Conservation (phyloP, 495 filamentous ascomycete species). For the Penicillium crystallinum region DNA sequence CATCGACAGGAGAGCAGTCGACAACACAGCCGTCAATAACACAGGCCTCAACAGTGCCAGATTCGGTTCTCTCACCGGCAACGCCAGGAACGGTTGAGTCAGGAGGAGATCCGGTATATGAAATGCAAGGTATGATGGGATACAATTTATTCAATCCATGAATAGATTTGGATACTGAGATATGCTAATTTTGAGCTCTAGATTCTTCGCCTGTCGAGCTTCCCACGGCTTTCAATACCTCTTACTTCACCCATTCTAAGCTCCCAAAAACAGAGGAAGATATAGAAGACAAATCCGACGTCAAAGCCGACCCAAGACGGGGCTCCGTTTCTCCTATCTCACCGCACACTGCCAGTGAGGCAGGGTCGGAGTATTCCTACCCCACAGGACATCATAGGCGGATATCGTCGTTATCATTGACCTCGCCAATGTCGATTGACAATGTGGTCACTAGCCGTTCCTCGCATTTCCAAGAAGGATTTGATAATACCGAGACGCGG, state of each 20-base stretch:
- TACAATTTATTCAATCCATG: not conserved
- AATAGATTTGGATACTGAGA: not conserved
- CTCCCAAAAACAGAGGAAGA: not conserved
- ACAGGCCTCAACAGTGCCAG: not conserved
- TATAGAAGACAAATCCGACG: not conserved
- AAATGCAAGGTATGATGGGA: constrained; percentile 16
- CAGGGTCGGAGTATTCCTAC: not conserved
- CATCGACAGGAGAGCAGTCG: not conserved
- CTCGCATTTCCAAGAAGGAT: constrained; percentile 13
- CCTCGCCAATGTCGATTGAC: constrained; percentile 13
- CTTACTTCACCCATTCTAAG: not conserved
- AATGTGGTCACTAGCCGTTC: constrained; percentile 7
- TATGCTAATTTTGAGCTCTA: not conserved
- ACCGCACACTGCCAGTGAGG: constrained; percentile 1
- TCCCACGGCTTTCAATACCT: constrained; percentile 9
- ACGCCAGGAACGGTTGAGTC: constrained; percentile 19
- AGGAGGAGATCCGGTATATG: constrained; percentile 17
- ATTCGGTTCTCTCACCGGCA: constrained; percentile 10
- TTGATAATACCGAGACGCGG: not conserved
- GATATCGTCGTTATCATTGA: constrained; percentile 5
- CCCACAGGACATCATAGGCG: constrained; percentile 4
- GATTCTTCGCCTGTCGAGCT: constrained; percentile 20
- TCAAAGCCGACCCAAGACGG: not conserved
- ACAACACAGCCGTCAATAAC: not conserved
- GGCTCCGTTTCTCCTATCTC: constrained; percentile 8